Conservation (phyloP, 768 basidiomycete genomes). For the Pholiota conissans region DNA sequence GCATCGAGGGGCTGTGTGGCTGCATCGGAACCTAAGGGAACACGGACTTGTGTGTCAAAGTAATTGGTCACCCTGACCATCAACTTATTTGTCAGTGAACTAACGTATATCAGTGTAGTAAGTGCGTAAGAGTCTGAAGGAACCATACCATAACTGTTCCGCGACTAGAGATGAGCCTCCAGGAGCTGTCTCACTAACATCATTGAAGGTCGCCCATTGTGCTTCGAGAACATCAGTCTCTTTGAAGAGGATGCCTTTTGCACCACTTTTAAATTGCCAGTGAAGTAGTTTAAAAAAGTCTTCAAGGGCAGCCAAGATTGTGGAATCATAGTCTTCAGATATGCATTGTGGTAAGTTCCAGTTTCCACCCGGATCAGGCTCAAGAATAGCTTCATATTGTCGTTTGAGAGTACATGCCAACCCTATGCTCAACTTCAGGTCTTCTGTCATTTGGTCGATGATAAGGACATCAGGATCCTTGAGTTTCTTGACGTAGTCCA, state of each 20-base stretch:
- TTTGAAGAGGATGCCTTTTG: constrained; percentile 92
- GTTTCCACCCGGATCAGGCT: constrained; percentile 80
- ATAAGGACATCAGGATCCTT: constrained; percentile 87
- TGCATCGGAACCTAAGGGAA: constrained; percentile 52
- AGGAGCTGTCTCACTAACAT: constrained; percentile 83
- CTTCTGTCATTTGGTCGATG: constrained; percentile 92
- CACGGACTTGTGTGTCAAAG: constrained; percentile 91
- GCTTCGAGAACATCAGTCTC: constrained; percentile 98
- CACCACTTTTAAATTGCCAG: constrained; percentile 92
- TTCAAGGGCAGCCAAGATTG: constrained; percentile 82
- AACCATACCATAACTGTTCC: constrained; percentile 87
- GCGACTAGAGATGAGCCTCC: constrained; percentile 91
- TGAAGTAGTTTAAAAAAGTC: constrained; percentile 94
- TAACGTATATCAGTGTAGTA: constrained; percentile 35
- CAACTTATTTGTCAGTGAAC: constrained; percentile 88
- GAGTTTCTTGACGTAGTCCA: constrained; percentile 86
- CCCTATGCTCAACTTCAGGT: constrained; percentile 87
- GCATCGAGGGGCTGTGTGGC: constrained; percentile 10
- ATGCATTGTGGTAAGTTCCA: constrained; percentile 92
- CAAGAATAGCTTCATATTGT: constrained; percentile 90
- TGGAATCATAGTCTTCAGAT: constrained; percentile 85
- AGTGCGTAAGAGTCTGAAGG: neutral
- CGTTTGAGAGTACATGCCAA: constrained; percentile 94
- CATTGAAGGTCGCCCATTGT: constrained; percentile 94
- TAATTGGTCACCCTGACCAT: constrained; percentile 92